Evolutionary conservation across 306 rosid genomes (phyloP), one percentile per base, ranked within the genome.

Genomic region (Vachellia pachyceras): DNA sequence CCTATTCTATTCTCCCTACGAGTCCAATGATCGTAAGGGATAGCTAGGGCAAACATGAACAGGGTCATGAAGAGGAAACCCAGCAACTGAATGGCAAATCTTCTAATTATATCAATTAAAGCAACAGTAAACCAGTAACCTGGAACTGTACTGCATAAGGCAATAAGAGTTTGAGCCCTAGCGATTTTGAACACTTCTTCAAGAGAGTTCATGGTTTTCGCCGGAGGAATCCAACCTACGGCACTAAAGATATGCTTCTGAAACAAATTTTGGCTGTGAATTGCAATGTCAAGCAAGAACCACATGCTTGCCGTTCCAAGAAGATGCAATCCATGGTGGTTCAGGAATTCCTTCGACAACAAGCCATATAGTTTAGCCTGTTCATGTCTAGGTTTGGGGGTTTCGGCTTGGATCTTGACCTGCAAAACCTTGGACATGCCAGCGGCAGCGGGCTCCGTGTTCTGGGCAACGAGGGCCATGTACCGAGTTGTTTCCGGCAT

Each of bases 401-500:
- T 72, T 29, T 88, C 93, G 14, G 88, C 89, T 76, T 89, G 72
- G 74, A 93, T 89, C 42, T 91, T 89, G 39, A 91, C 88, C 78
- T 93, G 89, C 11, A 91, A 58, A 85, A 93, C 97, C 88, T 79
- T 93, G 5, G 97, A 88, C 97, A 93, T 93, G 57, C 91, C 94
- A 0, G 85, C 37, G 41, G 98, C 92, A 4, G 98, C 97, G 44
- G 84, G 90, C 33, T 70, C 50, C 0, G 78, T 74, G 80, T 93
- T 84, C 83, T 91, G 91, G 7, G 97, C 97, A n/a, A 93, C 90
- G 3, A 90, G 89, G 33, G 98, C 94, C 0, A 94, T 93, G 61
- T 91, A 93, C 18, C 94, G 93, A 6, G 97, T 93, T 0, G 94
- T 93, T 87, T 93, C 97, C 0, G 97, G 97, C 97, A 93, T 93